A percentile compares a stretch with the other conserved stretches of the same genome.
Conservation (phyloP, 768 basidiomycete species). For the Hygrocybe punicea region DNA sequence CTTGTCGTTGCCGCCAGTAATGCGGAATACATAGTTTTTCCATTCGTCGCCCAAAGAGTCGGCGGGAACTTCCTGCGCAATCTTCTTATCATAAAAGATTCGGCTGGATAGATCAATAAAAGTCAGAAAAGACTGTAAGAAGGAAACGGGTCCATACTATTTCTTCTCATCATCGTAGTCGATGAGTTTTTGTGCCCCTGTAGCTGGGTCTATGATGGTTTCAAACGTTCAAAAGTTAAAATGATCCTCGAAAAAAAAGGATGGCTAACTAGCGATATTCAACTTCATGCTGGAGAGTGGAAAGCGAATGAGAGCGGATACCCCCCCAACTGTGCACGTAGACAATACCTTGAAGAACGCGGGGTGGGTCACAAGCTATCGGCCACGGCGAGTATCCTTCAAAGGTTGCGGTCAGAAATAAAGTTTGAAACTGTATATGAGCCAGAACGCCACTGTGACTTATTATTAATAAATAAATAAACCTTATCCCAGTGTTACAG, state of each 20-base stretch:
- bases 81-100: constrained; percentile 96
- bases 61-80: constrained; percentile 89
- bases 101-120: constrained; percentile 51
- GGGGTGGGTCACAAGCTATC: too few species aligned
- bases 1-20: constrained; percentile 98
- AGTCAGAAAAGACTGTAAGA: background rate
- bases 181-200: constrained; percentile 94
- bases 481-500: too few species aligned
- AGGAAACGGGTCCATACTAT: constrained; percentile 48
- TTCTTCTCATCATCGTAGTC: constrained; percentile 90
- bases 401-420: too few species aligned
- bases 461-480: too few species aligned
- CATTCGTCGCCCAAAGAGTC: constrained; percentile 93
- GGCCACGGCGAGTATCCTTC: too few species aligned
- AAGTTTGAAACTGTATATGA: too few species aligned
- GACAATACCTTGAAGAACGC: too few species aligned
- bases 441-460: too few species aligned
- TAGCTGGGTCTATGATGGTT: constrained; percentile 75
- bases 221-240: constrained; percentile 16
- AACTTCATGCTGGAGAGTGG: constrained; percentile 74
- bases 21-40: constrained; percentile 94
- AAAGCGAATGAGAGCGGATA: background rate
- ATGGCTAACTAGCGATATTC: constrained; percentile 85
- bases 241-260: constrained; percentile 6
- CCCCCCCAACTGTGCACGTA: too few species aligned